Percentiles rank a stretch among this genome's conserved stretches.
These are phyloP conservation scores for Penicillium sp. DNA, from an alignment of 2,329 filamentous ascomycete species.

Conservation along the genomic window DNA sequence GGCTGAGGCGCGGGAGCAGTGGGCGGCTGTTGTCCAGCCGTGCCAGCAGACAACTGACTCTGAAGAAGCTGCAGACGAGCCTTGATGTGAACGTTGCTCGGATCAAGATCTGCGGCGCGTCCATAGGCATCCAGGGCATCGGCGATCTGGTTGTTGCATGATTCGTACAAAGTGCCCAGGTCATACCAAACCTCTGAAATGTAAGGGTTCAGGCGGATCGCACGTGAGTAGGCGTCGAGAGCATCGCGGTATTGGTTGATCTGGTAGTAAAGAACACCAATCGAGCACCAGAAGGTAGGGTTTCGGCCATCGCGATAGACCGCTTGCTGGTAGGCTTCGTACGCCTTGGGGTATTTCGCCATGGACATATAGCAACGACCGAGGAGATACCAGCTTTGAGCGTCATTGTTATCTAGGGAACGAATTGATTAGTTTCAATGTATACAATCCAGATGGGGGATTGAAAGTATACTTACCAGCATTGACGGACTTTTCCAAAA, in stretches of 20 bases:
- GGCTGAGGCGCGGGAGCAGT: constrained; percentile 72
- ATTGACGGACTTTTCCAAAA: constrained; percentile 91
- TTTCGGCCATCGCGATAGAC: constrained; percentile 97
- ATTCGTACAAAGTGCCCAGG: constrained; percentile 95
- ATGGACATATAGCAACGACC: constrained; percentile 99
- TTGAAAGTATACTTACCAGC: constrained; percentile 63
- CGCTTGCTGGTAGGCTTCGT: constrained; percentile 97
- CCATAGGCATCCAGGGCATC: constrained; percentile 96
- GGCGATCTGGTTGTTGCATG: constrained; percentile 96
- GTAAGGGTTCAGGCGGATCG: constrained; percentile 94
- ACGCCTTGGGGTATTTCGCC: constrained; percentile 97
- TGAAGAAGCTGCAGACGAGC: constrained; percentile 86
- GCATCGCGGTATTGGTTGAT: constrained; percentile 99
- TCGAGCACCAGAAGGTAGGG: constrained; percentile 99
- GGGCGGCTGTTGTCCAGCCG: constrained; percentile 63
- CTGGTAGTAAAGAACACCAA: constrained; percentile 97
- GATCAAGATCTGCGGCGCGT: constrained; percentile 90
- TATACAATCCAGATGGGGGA: neutral
- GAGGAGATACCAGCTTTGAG: constrained; percentile 97
- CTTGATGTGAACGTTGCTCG: constrained; percentile 92
- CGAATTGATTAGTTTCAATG: neutral
- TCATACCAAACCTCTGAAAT: constrained; percentile 99
- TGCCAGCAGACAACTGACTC: constrained; percentile 67
- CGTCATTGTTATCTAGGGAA: constrained; percentile 77
- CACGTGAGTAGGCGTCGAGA: constrained; percentile 93